These are phyloP conservation scores for Rhododendron williamsianum DNA, from an alignment of 148 eudicot genomes.

Conservation along the genomic window DNA sequence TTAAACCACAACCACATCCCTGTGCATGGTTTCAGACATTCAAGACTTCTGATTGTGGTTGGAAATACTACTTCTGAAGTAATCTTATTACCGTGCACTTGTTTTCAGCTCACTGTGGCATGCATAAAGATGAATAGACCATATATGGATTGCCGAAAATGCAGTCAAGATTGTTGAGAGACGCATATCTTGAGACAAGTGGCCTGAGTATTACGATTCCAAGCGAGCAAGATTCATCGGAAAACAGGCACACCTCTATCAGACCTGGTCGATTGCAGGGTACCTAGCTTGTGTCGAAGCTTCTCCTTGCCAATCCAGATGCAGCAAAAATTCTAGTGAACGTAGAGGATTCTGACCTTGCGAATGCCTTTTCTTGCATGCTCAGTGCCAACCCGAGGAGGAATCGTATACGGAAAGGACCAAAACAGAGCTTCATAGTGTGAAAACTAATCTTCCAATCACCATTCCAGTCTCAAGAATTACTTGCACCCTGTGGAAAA, in stretches of 20 bases:
- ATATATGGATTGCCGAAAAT: constrained; percentile 43
- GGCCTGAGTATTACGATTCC: constrained; percentile 88
- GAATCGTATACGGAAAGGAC: constrained; percentile 48
- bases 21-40: neutral
- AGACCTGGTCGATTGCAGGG: constrained; percentile 86
- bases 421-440: constrained; percentile 50
- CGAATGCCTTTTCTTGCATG: constrained; percentile 56
- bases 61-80: neutral
- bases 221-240: constrained; percentile 64
- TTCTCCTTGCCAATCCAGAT: constrained; percentile 48
- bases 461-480: neutral
- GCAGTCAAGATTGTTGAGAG: constrained; percentile 60
- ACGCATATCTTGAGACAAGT: constrained; percentile 55
- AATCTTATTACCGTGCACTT: neutral
- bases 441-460: constrained; percentile 14
- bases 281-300: constrained; percentile 53
- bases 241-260: constrained; percentile 57
- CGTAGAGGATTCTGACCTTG: constrained; percentile 61
- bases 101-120: constrained; percentile 65
- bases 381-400: constrained; percentile 52
- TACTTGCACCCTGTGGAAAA: neutral
- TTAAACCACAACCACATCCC: too few relatives aligned
- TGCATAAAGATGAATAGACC: constrained; percentile 80
- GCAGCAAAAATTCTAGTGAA: constrained; percentile 48
- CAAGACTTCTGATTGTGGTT: neutral